Evolutionary conservation across 768 basidiomycete genomes (phyloP).

Genomic region (Lentinus tigrinus): DNA sequence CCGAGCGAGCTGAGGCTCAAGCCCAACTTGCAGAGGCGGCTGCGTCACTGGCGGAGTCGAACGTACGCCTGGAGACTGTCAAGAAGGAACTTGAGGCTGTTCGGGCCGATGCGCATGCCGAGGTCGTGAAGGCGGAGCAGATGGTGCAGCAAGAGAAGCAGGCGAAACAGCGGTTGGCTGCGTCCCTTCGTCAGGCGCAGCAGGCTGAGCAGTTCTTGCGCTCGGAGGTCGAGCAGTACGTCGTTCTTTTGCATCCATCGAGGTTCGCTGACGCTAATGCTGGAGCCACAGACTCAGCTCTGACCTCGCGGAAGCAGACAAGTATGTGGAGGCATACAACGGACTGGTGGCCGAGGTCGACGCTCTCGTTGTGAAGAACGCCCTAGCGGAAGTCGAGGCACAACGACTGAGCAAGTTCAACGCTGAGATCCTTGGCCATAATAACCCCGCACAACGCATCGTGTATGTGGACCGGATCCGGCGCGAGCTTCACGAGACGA

Average conservation of each 20-base stretch:
- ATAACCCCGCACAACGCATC: constrained; percentile 83
- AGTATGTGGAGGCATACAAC: constrained; percentile 72
- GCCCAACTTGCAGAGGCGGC: constrained; percentile 23
- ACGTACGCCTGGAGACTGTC: constrained; percentile 24
- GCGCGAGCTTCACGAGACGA: constrained; percentile 73
- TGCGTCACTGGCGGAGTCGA: constrained; percentile 18
- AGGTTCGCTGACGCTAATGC: neutral
- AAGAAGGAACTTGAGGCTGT: constrained; percentile 27
- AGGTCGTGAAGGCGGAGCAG: constrained; percentile 30
- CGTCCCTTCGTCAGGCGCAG: constrained; percentile 52
- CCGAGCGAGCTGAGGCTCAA: constrained; percentile 21
- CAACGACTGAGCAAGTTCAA: constrained; percentile 76
- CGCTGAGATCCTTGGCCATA: constrained; percentile 81
- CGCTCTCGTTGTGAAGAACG: constrained; percentile 64
- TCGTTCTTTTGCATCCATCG: constrained; percentile 11
- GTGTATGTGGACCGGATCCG: constrained; percentile 84
- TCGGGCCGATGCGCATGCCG: constrained; percentile 31
- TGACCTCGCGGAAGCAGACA: constrained; percentile 59
- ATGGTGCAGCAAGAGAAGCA: constrained; percentile 33
- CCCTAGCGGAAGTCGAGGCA: constrained; percentile 79
- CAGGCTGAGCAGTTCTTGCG: constrained; percentile 68
- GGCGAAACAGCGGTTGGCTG: constrained; percentile 44
- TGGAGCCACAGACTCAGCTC: constrained; percentile 37
- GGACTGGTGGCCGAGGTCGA: constrained; percentile 62
- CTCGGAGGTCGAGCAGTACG: constrained; percentile 68